A percentile compares a stretch with the other conserved stretches of the same genome.
Evolutionary conservation across 2,329 filamentous ascomycete genomes (phyloP).

Genomic region (Shiraia bambusicola): DNA sequence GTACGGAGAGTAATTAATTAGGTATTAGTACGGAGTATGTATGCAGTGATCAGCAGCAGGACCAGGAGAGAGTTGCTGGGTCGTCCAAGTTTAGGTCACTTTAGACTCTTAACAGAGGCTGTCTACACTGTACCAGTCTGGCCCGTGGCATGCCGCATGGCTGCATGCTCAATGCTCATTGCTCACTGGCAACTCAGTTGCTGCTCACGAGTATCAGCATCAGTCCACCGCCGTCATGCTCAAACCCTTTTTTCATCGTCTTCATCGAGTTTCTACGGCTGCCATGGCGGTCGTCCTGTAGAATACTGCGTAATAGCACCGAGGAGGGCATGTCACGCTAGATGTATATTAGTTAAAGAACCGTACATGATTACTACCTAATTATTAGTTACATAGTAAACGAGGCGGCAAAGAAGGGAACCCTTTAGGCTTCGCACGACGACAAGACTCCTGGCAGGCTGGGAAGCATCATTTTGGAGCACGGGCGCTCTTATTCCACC

Average conservation of each 20-base stretch:
- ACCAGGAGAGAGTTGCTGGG: conserved; percentile 3
- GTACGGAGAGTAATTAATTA: neutral
- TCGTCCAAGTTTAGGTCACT: conserved; percentile 21
- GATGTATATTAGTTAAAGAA: conserved; percentile 10
- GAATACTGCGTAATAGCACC: neutral
- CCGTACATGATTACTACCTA: too few relatives aligned
- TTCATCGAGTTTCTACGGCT: too few relatives aligned
- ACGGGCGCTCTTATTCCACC: conserved; percentile 6
- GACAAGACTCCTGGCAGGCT: conserved; percentile 9
- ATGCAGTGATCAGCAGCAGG: neutral
- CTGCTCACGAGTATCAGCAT: too few relatives aligned
- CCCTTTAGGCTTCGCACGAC: conserved; percentile 15
- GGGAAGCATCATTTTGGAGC: conserved; percentile 7
- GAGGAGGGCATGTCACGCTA: conserved; percentile 11
- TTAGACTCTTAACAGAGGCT: too few relatives aligned
- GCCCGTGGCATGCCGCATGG: too few relatives aligned
- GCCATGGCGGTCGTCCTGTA: neutral
- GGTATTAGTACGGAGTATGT: conserved; percentile 2
- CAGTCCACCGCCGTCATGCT: too few relatives aligned
- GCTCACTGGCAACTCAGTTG: too few relatives aligned
- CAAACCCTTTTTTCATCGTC: too few relatives aligned
- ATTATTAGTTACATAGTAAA: conserved; percentile 1
- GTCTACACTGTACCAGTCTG: too few relatives aligned
- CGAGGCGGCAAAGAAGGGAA: conserved; percentile 4
- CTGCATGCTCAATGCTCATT: too few relatives aligned